Base-by-base conservation (phyloP, 1,139 yeast genomes). In the Nakaseomyces delphensis region DNA sequence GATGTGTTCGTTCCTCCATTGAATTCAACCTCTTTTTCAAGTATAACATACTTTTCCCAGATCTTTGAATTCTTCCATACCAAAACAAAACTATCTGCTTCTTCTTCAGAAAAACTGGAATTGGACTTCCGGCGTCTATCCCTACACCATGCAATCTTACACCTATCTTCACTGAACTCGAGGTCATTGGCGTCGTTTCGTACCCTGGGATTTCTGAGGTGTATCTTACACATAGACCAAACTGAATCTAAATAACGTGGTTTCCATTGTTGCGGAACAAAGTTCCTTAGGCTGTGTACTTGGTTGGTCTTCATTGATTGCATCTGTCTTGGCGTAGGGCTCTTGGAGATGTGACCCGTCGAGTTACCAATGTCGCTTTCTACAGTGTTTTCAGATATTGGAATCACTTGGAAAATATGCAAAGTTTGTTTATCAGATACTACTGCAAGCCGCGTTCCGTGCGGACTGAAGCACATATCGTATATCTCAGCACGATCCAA, bases 201-300 rank as follows among this genome's bases (percentile, higher is more conserved):
- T 35, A 47, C 30, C 32, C 48, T 37, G 2, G 59, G 64, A 24
- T 57, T 51, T 46, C 71, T 73, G 29, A 87, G 75, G 52, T 83
- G 82, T n/a, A 77, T 70, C 0, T 89, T 80, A 40, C 87, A 86
- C 65, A 83, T 84, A 38, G 94, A 81, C 97, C 96, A 89, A 11
- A 83, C 81, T 1, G 94, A 81, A 44, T 82, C 76, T 63, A 89
- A 83, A 60, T 89, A 89, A 41, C 74, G 70, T 21, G 91, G 86
- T 42, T 76, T 66, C 51, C 62, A 47, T 18, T 84, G 73, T 8
- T 82, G 63, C 2, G 91, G 87, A n/a, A 84, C 51, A 32, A 51
- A 53, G 45, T 71, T 74, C 38, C 76, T 74, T 41, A 89, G 68
- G 19, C 84, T 56, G 60, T 87, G 96, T 20, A 77, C 76, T 47